Evolutionary conservation across 257 asterid genomes (phyloP).

Genomic region (Solanum gracilifrons): DNA sequence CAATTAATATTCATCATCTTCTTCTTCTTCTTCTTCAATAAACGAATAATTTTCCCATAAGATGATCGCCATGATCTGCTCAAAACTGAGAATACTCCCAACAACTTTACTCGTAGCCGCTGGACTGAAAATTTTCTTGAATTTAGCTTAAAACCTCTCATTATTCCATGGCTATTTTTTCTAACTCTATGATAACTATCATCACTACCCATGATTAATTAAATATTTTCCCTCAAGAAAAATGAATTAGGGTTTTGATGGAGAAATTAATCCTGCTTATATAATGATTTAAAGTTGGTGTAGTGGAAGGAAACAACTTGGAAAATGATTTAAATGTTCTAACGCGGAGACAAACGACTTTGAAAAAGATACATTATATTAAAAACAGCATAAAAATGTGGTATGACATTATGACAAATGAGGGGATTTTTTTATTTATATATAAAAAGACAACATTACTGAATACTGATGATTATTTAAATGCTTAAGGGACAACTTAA

Average conservation of each 20-base stretch:
- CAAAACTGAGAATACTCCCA: not conserved
- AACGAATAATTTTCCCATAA: not conserved
- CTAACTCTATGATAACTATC: constrained; percentile 9
- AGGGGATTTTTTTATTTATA: not conserved
- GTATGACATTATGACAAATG: not conserved
- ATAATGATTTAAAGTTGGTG: constrained; percentile 7
- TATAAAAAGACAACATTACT: not conserved
- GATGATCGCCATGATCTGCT: constrained; percentile 4
- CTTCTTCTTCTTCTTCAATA: not conserved
- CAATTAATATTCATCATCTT: too few species aligned
- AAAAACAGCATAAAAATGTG: not conserved
- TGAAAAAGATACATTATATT: not conserved
- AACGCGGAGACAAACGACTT: constrained; percentile 8
- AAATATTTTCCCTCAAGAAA: not conserved
- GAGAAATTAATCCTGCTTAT: not conserved
- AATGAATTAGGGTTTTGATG: not conserved
- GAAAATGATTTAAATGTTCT: constrained; percentile 5
- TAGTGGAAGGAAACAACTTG: constrained; percentile 1
- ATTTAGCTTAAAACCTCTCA: constrained; percentile 28
- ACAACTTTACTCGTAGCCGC: constrained; percentile 19
- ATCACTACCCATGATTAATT: not conserved
- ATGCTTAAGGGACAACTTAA: not conserved
- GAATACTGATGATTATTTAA: too few species aligned
- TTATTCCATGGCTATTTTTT: constrained; percentile 4
- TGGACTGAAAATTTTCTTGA: constrained; percentile 23